Base-by-base conservation (phyloP, 129 eudicot genomes). In the Flaveria bidentis region DNA sequence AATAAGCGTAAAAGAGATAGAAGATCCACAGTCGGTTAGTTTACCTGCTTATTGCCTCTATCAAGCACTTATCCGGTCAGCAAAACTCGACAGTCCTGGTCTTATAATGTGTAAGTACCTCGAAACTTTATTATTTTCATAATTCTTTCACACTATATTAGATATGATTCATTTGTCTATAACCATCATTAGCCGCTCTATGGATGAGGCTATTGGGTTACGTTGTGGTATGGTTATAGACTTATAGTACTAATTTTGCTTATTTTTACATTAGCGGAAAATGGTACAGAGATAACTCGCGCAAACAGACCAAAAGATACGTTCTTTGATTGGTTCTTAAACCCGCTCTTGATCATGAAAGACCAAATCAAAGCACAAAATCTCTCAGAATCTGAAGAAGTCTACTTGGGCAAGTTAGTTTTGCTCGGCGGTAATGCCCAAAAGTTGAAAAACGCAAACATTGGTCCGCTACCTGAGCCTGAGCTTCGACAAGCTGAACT, bases 341-440 rank as follows among this genome's bases (percentile, higher is more conserved):
- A 86, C 78, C 98, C 98, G 6, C 86, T 93, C 0, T 53, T 93
- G 89, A 85, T 93, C 80, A 82, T 93, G 30, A 93, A 90, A 76
- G 98, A 93, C 58, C 98, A 93, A 81, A 85, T 93, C 64, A 88
- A 82, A 86, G 92, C 95, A 2, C 87, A 88, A 64, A 86, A 90
- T 58, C 90, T 93, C 51, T 79, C 95, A 1, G 85, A 86, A 66
- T 69, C 77, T 0, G 96, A 90, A 74, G 98, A 90, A 80, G 87
- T 69, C 18, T 93, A 90, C 72, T 86, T 93, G 60, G 94, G 90
- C 4, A 88, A 82, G 69, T 79, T 93, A 30, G 88, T 90, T 49
- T 57, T 93, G 72, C 70, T 85, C 16, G 73, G 84, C 6, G 89
- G 87, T 42, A 85, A 87, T 78, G 82, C 83, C 5, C 76, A 84